These are phyloP conservation scores for Gymnopilus dilepis DNA, from an alignment of 768 basidiomycete genomes.

Conservation along the genomic window DNA sequence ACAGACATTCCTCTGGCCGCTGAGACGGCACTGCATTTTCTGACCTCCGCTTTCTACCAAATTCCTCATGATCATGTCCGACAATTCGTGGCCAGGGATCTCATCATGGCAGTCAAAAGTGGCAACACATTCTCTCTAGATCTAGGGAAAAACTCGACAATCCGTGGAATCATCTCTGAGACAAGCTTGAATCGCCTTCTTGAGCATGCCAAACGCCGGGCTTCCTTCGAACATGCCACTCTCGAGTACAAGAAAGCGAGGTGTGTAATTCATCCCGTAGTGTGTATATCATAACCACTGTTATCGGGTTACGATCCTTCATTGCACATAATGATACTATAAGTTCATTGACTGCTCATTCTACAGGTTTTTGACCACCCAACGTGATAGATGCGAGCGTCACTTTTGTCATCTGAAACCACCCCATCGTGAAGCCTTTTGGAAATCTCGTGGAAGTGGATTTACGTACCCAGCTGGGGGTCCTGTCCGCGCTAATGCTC, in stretches of 20 bases:
- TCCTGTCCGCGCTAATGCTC: conserved; percentile 48
- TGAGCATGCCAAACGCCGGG: too few species aligned
- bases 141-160: conserved; percentile 15
- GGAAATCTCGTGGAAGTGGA: too few species aligned
- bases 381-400: conserved; percentile 43
- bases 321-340: too few species aligned
- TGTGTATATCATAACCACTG: too few species aligned
- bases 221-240: too few species aligned
- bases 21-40: conserved; percentile 52
- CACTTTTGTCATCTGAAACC: conserved; percentile 39
- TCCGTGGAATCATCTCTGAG: not conserved
- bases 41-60: conserved; percentile 51
- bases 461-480: too few species aligned
- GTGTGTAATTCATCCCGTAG: too few species aligned
- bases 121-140: not conserved
- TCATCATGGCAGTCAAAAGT: conserved; percentile 14
- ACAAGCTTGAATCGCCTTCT: too few species aligned
- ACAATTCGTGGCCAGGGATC: conserved; percentile 21
- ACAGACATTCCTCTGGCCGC: conserved; percentile 39
- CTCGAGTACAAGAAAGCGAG: too few species aligned
- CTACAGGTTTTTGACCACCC: conserved; percentile 38
- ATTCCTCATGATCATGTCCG: conserved; percentile 29
- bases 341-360: too few species aligned
- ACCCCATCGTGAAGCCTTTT: too few species aligned
- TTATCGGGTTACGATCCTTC: too few species aligned